Base-by-base conservation (phyloP, 352 stramenopile species). In the Pythium aphanidermatum region DNA sequence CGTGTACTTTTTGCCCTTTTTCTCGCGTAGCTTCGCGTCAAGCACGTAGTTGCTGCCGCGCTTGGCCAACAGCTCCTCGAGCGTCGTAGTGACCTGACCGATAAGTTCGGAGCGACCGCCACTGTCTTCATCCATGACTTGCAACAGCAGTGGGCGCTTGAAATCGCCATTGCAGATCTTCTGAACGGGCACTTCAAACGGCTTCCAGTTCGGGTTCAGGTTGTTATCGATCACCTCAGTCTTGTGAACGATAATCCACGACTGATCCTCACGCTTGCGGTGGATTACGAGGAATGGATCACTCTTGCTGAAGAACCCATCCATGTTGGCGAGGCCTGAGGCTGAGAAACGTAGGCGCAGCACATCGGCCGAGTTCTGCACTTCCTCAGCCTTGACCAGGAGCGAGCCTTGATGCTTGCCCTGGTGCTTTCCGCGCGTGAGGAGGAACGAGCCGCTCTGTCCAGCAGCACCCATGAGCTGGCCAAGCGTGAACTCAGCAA, bases 101-200 rank as follows among this genome's bases (percentile, higher is more conserved):
- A 95, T 91, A 9, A 92, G 58, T 13, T 90, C 68, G 29, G 57
- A 61, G 25, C 70, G 81, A 14, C 82, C 81, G 17, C 60, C 64
- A 16, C 58, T 58, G 44, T 96, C 80, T 42, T 89, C 74, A 48
- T 95, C 82, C 48, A 86, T 89, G 27, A 92, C 73, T 55, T 96
- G 74, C 11, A 95, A 39, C 35, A 58, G 57, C 25, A 96, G 52
- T 2, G 68, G 60, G 14, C 83, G 81, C 6, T 73, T 60, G 54
- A 74, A 64, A 56, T 92, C 73, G 16, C 80, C 72, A 45, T 92
- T 89, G 66, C 74, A 86, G n/a, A 92, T 60, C 46, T 82, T 66
- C 41, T 86, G 75, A 21, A 88, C 34, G 0, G 77, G 55, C 13
- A 92, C 32, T 17, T 79, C 70, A 37, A 80, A 66, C 12, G 59